These are phyloP conservation scores for Amanita molliuscula DNA, from an alignment of 768 basidiomycete species.

Conservation along the genomic window DNA sequence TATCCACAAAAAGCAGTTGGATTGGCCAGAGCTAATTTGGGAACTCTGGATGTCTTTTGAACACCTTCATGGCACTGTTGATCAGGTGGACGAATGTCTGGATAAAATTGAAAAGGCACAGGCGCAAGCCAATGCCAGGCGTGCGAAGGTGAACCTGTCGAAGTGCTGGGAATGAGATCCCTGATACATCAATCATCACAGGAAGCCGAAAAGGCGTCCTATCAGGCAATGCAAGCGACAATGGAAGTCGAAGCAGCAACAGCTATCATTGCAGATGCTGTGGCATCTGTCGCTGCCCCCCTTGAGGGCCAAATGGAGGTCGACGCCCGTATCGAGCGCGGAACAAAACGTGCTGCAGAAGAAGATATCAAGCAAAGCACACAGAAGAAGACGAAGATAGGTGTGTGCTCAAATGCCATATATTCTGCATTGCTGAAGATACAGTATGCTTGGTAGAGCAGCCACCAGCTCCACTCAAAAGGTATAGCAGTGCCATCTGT, in stretches of 20 bases:
- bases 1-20: slow-evolving; percentile 61
- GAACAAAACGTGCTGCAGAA: slow-evolving; percentile 57
- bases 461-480: slow-evolving; percentile 42
- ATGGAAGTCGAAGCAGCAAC: slow-evolving; percentile 28
- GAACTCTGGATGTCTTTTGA: slow-evolving; percentile 89
- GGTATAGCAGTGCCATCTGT: slow-evolving; percentile 26
- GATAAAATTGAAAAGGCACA: slow-evolving; percentile 59
- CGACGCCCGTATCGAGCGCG: slow-evolving; percentile 24
- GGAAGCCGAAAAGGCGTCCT: slow-evolving; percentile 53
- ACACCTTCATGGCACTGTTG: slow-evolving; percentile 65
- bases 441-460: slow-evolving; percentile 22
- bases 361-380: slow-evolving; percentile 30
- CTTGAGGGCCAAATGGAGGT: slow-evolving; percentile 29
- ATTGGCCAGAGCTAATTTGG: slow-evolving; percentile 95
- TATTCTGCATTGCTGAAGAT: slow-evolving; percentile 1
- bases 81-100: slow-evolving; percentile 51
- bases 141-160: slow-evolving; percentile 45
- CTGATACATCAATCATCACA: slow-evolving; percentile 13
- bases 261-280: slow-evolving; percentile 17
- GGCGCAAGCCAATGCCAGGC: slow-evolving; percentile 46
- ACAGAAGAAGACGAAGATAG: slow-evolving; percentile 52
- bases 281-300: slow-evolving; percentile 13
- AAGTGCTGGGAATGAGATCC: neutral
- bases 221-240: slow-evolving; percentile 38
- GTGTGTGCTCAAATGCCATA: slow-evolving; percentile 24